Percentiles rank a stretch among this genome's conserved stretches.
Evolutionary conservation across 106 monocot species (phyloP).

Genomic region (Platanthera zijinensis): DNA sequence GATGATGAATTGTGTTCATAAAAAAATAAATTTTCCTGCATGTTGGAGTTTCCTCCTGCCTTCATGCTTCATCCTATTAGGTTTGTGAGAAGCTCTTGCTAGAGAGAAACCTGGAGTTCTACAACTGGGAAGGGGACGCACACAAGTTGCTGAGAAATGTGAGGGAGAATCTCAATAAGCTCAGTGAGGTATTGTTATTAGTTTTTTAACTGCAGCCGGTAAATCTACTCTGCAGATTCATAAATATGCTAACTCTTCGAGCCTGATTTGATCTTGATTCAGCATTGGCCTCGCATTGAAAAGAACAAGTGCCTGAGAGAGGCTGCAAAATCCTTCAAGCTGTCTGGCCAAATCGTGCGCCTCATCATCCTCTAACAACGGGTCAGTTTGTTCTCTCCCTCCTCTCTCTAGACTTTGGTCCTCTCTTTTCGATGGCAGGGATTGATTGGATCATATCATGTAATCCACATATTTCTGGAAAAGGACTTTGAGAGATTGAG

Average conservation of each 20-base stretch:
- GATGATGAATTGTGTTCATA: too few species aligned
- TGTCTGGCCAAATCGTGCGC: constrained; percentile 62
- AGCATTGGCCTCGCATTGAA: constrained; percentile 88
- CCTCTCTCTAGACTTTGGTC: too few species aligned
- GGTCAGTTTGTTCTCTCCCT: too few species aligned
- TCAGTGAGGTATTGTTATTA: constrained; percentile 53
- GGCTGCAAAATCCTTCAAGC: constrained; percentile 70
- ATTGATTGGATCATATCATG: too few species aligned
- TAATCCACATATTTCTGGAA: too few species aligned
- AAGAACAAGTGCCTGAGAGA: constrained; percentile 87
- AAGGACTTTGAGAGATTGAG: too few species aligned
- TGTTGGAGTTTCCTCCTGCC: background rate
- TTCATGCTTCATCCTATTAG: constrained; percentile 17
- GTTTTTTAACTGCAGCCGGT: too few species aligned
- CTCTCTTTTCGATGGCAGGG: too few species aligned
- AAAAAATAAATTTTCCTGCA: background rate
- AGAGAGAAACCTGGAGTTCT: constrained; percentile 76
- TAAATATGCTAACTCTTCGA: too few species aligned
- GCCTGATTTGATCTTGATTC: constrained; percentile 11
- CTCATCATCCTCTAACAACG: constrained; percentile 54
- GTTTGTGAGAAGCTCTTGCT: constrained; percentile 57
- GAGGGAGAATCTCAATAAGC: constrained; percentile 80
- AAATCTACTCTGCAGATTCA: too few species aligned
- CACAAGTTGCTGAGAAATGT: constrained; percentile 51
- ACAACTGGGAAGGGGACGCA: constrained; percentile 79